These are phyloP conservation scores for Massariosphaeria phaeospora DNA, from an alignment of 495 filamentous ascomycete species.

Conservation along the genomic window DNA sequence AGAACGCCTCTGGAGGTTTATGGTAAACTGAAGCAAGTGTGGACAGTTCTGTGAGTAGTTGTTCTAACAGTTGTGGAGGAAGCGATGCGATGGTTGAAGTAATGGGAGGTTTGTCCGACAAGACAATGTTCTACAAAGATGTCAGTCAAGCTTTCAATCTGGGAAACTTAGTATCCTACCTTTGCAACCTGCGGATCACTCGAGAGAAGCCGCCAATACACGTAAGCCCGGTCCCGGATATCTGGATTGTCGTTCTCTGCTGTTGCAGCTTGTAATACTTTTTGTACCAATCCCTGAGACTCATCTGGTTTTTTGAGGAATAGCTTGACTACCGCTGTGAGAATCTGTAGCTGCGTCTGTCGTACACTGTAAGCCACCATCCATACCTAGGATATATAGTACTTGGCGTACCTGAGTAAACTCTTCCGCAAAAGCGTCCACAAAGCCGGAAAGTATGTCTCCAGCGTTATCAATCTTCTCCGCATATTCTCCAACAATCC, in stretches of 20 bases:
- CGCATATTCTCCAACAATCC: constrained; percentile 98
- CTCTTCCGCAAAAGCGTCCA: constrained; percentile 88
- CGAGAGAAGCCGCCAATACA: constrained; percentile 97
- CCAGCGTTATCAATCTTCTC: constrained; percentile 98
- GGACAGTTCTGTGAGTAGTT: constrained; percentile 84
- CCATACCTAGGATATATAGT: background rate
- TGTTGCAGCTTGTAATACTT: constrained; percentile 86
- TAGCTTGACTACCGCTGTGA: constrained; percentile 93
- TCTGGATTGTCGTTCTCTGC: constrained; percentile 96
- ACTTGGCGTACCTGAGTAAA: constrained; percentile 64
- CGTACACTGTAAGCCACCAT: constrained; percentile 21
- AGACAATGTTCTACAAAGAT: constrained; percentile 65
- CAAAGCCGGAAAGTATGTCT: constrained; percentile 79
- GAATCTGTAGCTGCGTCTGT: constrained; percentile 87
- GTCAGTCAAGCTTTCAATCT: background rate
- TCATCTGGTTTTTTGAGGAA: constrained; percentile 93
- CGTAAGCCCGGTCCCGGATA: constrained; percentile 92
- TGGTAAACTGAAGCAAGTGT: constrained; percentile 98
- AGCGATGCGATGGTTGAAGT: constrained; percentile 86
- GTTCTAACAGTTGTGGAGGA: constrained; percentile 74
- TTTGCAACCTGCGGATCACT: constrained; percentile 84
- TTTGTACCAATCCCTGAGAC: constrained; percentile 83
- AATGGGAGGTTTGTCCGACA: constrained; percentile 92
- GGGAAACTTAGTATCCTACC: constrained; percentile 41
- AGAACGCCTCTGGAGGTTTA: constrained; percentile 93